Evolutionary conservation across 371 early-diverging fungal genomes (phyloP), one percentile per base, ranked within the genome.

Genomic region (Mortierella sp.): DNA sequence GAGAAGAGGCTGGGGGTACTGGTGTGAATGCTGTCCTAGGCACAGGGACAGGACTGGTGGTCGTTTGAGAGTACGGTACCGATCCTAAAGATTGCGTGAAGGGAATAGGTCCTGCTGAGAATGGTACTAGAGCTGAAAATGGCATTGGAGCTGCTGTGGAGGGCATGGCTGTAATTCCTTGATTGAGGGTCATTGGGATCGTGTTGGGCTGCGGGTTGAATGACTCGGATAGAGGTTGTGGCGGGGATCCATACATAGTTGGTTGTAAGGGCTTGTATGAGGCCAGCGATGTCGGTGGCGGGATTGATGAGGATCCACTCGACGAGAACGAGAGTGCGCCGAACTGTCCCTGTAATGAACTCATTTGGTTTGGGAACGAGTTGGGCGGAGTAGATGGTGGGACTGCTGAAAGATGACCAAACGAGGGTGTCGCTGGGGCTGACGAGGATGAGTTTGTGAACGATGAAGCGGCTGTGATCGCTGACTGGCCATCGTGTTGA

Each of bases 241-340:
- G n/a, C 34, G 73, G 42, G 34, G 72, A 55, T 16, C 75, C 55
- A 73, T 77, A 75, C 57, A 47, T 68, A 8, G 79, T 73, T 47
- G 80, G 77, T 58, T 79, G 58, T 52, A 82, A 78, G 6, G 80
- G 80, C 38, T 34, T 70, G 70, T 79, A 80, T 0, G 77, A 80
- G 24, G 80, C 70, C 21, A 80, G 80, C 5, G 83, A 72, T 1
- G 78, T 72, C 8, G 79, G 54, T 14, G 74, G 80, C 19, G 73
- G 76, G 14, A 55, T 45, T 1, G 68, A 52, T 13, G 65, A 0
- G 19, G 83, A 31, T 7, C 76, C 52, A n/a, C 48, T 45, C 21
- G 74, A 28, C 31, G 58, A 57, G 9, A 78, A 75, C 50, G 78
- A 55, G 50, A 75, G 50, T 8, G 42, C 75, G 42, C 75, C 72